Evolutionary conservation across 495 filamentous ascomycete genomes (phyloP).

Genomic region (Aspergillus saccharolyticus): DNA sequence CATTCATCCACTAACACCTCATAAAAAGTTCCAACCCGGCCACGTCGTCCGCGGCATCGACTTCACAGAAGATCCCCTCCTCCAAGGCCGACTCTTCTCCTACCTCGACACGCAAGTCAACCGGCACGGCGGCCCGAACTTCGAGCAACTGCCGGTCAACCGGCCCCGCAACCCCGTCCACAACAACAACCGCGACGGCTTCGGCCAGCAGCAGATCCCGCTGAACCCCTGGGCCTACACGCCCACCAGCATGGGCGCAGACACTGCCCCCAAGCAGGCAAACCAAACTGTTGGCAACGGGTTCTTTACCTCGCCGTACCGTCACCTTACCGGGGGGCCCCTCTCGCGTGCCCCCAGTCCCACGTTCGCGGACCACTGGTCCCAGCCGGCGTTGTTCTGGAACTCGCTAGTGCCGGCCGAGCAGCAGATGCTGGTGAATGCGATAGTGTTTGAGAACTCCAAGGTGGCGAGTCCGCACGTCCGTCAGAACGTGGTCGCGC

Average conservation of each 20-base stretch:
- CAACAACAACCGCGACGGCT: conserved; percentile 54
- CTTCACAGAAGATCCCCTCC: conserved; percentile 64
- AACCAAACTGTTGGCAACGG: conserved; percentile 1
- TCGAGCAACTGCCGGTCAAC: conserved; percentile 69
- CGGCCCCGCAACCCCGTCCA: conserved; percentile 55
- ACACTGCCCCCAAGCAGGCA: neutral
- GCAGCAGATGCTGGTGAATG: neutral
- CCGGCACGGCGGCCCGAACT: conserved; percentile 64
- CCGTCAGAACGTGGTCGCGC: neutral
- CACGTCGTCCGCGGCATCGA: conserved; percentile 62
- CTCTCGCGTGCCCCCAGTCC: neutral
- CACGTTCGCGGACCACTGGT: conserved; percentile 1
- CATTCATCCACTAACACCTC: neutral
- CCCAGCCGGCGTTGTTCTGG: conserved; percentile 1
- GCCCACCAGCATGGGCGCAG: neutral
- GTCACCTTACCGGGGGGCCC: neutral
- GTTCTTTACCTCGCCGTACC: neutral
- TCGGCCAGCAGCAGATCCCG: conserved; percentile 1
- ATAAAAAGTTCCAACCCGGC: conserved; percentile 18
- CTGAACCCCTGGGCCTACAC: conserved; percentile 3
- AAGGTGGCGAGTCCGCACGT: neutral
- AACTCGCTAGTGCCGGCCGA: neutral
- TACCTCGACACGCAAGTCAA: conserved; percentile 70
- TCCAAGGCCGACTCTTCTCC: conserved; percentile 65
- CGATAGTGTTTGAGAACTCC: conserved; percentile 1